Evolutionary conservation across 345 rosid genomes (phyloP), one percentile per base, ranked within the genome.

Genomic region (Brassica rapa): DNA sequence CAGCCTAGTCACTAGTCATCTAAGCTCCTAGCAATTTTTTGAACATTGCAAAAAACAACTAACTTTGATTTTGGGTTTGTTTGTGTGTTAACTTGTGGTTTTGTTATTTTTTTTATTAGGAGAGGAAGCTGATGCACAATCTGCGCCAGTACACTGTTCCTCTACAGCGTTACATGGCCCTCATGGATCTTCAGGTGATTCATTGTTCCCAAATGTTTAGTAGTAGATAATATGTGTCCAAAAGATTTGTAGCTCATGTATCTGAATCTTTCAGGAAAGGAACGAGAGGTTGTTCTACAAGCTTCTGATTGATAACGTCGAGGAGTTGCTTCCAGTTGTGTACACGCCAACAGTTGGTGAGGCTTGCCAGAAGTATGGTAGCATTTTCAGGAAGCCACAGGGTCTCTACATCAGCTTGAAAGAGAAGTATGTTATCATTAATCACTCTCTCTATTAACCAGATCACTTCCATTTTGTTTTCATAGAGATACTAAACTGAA

Each of bases 301-400:
- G 91, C 96, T 95, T 68, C 84, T 95, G 80, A 82, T 95, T 9
- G 99, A 93, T 77, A 89, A 95, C 62, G 99, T 95, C 12, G 96
- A 95, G 87, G 99, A 95, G 78, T 84, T 95, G 33, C 92, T 95
- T 21, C 99, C 98, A 1, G 88, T 95, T 70, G 99, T 95, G 71
- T 95, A 95, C 86, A 95, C 99, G 64, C 99, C 98, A 29, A 95
- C 98, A 4, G 99, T 95, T 67, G 99, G 97, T 7, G 99, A 95
- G 83, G 99, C 98, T 83, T 95, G 99, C 83, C 98, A 95, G 86
- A 95, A 95, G 79, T 95, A 93, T 66, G 98, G 99, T 0, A 93
- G 94, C 85, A 93, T 95, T 67, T 95, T 89, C 91, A 89, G 90
- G 90, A 93, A 93, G 59, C 91, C 97, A 46, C 99, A 93, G 84